Evolutionary conservation across 2,329 filamentous ascomycete genomes (phyloP).

Genomic region (Colletotrichum spinosum): DNA sequence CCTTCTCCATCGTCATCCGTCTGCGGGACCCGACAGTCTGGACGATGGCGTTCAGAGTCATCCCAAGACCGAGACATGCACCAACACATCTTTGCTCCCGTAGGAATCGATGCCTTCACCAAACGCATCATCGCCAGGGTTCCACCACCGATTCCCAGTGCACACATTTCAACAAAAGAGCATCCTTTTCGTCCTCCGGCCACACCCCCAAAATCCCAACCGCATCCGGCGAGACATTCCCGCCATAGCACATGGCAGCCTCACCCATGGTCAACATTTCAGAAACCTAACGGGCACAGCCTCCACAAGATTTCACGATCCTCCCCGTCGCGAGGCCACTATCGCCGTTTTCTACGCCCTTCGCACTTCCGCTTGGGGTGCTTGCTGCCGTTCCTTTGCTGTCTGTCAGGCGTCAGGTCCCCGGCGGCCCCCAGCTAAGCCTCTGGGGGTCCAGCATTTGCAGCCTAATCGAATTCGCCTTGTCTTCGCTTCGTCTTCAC

Average conservation of each 20-base stretch:
- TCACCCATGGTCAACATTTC: slow-evolving; percentile 20
- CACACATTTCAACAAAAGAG: slow-evolving; percentile 21
- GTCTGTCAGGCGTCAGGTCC: slow-evolving; percentile 30
- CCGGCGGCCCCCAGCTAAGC: slow-evolving; percentile 9
- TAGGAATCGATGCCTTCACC: background rate
- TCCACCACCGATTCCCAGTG: slow-evolving; percentile 7
- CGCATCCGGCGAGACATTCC: slow-evolving; percentile 32
- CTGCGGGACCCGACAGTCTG: slow-evolving; percentile 27
- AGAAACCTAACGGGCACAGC: slow-evolving; percentile 32
- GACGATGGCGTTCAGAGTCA: slow-evolving; percentile 23
- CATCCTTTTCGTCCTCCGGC: slow-evolving; percentile 1
- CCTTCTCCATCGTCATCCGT: slow-evolving; percentile 29
- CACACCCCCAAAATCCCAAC: slow-evolving; percentile 2
- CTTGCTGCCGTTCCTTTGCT: background rate
- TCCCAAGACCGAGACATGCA: slow-evolving; percentile 25
- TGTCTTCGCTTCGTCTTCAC: background rate
- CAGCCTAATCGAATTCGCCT: background rate
- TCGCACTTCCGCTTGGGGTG: slow-evolving; percentile 1
- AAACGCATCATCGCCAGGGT: slow-evolving; percentile 12
- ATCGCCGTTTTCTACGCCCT: slow-evolving; percentile 5
- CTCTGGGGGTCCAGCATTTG: background rate
- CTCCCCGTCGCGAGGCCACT: slow-evolving; percentile 10
- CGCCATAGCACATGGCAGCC: slow-evolving; percentile 36
- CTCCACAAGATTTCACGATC: slow-evolving; percentile 32
- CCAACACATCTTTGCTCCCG: slow-evolving; percentile 6